These are phyloP conservation scores for Camelina laxa DNA, from an alignment of 345 rosid genomes.

Conservation along the genomic window DNA sequence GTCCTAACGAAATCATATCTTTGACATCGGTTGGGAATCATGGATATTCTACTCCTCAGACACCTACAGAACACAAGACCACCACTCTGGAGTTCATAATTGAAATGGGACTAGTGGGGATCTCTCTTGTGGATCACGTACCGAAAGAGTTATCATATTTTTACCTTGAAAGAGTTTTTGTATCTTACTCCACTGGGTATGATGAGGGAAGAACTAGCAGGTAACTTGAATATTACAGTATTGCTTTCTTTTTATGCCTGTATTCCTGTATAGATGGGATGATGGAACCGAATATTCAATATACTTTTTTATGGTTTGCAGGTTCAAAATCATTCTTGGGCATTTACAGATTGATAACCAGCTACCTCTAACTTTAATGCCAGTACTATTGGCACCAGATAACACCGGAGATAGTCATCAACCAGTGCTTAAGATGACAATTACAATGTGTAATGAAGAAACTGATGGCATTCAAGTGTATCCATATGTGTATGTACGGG, in stretches of 20 bases:
- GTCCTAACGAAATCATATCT: conserved; percentile 50
- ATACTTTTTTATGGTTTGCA: conserved; percentile 48
- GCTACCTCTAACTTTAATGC: conserved; percentile 93
- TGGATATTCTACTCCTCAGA: conserved; percentile 53
- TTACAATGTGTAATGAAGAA: conserved; percentile 77
- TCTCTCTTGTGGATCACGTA: conserved; percentile 83
- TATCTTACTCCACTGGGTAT: conserved; percentile 90
- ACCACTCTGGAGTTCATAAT: conserved; percentile 77
- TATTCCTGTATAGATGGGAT: conserved; percentile 15
- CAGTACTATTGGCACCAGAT: conserved; percentile 90
- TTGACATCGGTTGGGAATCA: conserved; percentile 49
- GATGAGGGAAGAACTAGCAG: conserved; percentile 95
- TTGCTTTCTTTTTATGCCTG: conserved; percentile 9
- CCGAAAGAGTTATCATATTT: conserved; percentile 86
- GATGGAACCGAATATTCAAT: conserved; percentile 22
- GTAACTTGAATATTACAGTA: conserved; percentile 43
- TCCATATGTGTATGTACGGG: conserved; percentile 91
- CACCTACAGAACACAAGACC: conserved; percentile 44
- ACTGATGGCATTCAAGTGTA: conserved; percentile 78
- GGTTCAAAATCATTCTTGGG: conserved; percentile 94
- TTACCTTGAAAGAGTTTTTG: conserved; percentile 74
- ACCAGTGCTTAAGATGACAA: conserved; percentile 93
- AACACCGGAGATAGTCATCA: conserved; percentile 68
- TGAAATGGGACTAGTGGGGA: conserved; percentile 89
- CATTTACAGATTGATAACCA: conserved; percentile 92